Evolutionary conservation across 2,329 filamentous ascomycete genomes (phyloP).

Genomic region (Xylaria multiplex): DNA sequence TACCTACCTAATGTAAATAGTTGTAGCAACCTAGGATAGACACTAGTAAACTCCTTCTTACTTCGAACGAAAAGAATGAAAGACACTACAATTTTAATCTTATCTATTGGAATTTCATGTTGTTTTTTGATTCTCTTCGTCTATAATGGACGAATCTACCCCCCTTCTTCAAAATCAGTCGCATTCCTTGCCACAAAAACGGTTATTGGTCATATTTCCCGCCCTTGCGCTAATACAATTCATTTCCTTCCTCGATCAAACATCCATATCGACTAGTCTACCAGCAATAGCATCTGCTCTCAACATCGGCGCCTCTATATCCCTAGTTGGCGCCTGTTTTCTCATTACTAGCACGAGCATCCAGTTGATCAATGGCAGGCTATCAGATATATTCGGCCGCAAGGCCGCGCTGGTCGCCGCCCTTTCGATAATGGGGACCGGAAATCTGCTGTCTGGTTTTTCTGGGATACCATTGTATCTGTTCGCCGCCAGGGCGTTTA

Average conservation of each 20-base stretch:
- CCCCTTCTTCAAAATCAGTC: conserved; percentile 20
- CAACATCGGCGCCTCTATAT: conserved; percentile 19
- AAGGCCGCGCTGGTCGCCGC: conserved; percentile 17
- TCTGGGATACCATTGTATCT: conserved; percentile 1
- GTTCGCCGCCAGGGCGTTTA: conserved; percentile 17
- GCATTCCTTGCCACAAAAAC: conserved; percentile 11
- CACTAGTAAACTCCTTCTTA: no score
- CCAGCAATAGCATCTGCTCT: conserved; percentile 19
- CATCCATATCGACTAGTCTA: conserved; percentile 18
- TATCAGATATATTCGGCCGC: conserved; percentile 21
- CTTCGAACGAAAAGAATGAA: no score
- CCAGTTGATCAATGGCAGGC: conserved; percentile 22
- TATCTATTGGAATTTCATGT: no score
- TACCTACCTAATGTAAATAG: no score
- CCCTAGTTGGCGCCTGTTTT: conserved; percentile 20
- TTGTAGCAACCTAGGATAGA: no score
- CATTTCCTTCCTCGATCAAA: conserved; percentile 23
- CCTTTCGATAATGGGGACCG: conserved; percentile 7
- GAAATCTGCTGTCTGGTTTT: conserved; percentile 14
- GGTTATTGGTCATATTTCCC: conserved; percentile 14
- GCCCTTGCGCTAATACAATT: conserved; percentile 22
- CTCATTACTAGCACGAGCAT: conserved; percentile 24
- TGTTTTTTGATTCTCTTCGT: no score
- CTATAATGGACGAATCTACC: conserved; percentile 18
- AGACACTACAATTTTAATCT: no score